Percentiles rank a stretch among this genome's conserved stretches.
These are phyloP conservation scores for Lathyrus aphaca DNA, from an alignment of 306 rosid species.

Conservation along the genomic window DNA sequence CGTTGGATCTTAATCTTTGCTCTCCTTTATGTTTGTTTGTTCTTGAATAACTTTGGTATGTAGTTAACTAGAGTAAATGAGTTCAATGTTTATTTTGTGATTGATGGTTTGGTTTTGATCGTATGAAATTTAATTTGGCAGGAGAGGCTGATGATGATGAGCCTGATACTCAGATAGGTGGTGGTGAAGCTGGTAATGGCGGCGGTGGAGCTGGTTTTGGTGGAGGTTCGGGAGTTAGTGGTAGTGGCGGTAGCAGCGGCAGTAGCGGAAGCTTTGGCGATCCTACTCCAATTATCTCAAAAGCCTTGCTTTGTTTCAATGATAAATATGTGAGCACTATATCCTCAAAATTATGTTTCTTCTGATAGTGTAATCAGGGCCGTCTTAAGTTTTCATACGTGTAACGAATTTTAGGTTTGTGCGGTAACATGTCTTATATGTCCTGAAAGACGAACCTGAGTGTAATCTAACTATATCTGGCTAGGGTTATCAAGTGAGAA, in stretches of 20 bases:
- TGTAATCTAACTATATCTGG: neutral
- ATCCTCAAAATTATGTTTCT: neutral
- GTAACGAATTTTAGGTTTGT: too few relatives aligned
- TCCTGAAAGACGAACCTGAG: too few relatives aligned
- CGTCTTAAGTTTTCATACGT: too few relatives aligned
- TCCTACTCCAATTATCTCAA: conserved; percentile 66
- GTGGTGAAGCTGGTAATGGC: conserved; percentile 7
- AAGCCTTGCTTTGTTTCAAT: conserved; percentile 83
- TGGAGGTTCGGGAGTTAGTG: neutral
- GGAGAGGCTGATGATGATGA: conserved; percentile 54
- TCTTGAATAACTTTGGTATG: conserved; percentile 52
- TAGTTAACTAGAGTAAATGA: neutral
- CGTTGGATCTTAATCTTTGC: conserved; percentile 48
- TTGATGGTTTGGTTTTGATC: neutral
- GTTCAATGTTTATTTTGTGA: neutral
- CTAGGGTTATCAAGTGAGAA: neutral
- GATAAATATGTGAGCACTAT: conserved; percentile 64
- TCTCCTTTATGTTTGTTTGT: conserved; percentile 43
- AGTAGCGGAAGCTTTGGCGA: conserved; percentile 29
- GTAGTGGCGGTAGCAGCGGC: conserved; percentile 27
- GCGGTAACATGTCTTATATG: too few relatives aligned
- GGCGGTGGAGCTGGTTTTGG: neutral
- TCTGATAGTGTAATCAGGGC: neutral
- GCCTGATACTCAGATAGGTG: conserved; percentile 36
- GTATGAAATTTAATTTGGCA: conserved; percentile 27